A percentile compares a stretch with the other conserved stretches of the same genome.
phyloP scores from a whole-genome alignment of 208 protist species.

The Leishmania major region DNA sequence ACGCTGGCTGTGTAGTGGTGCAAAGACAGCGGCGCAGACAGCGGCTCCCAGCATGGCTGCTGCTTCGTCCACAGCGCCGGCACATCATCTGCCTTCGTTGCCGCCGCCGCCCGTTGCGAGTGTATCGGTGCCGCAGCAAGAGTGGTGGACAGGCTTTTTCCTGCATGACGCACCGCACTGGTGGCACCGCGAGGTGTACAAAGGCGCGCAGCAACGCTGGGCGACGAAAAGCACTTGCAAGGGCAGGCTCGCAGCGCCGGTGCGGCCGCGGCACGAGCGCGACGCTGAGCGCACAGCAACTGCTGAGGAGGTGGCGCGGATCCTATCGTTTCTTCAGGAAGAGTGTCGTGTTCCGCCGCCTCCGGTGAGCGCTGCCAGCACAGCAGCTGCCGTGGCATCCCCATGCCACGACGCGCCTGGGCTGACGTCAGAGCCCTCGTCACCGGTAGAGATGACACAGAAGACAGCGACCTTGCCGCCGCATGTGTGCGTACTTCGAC shows the following conservation, averaged over 20 bases:
- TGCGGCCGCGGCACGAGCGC: neutral
- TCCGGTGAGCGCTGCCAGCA: neutral
- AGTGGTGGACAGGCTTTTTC: conserved; percentile 25
- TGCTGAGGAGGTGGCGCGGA: neutral
- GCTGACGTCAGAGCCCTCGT: neutral
- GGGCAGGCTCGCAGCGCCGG: neutral
- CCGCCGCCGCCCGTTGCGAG: neutral
- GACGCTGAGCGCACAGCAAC: neutral
- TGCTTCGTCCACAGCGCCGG: neutral
- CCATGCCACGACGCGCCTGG: neutral
- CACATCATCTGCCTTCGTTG: neutral
- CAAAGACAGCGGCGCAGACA: neutral
- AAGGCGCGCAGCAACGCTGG: neutral
- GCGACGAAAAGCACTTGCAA: neutral
- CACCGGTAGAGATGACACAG: neutral
- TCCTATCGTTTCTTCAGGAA: conserved; percentile 9
- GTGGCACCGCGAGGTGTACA: conserved; percentile 2
- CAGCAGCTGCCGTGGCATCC: neutral
- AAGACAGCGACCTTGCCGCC: neutral
- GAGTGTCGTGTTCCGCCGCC: neutral
- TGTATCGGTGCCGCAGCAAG: conserved; percentile 15
- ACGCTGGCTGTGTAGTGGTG: neutral
- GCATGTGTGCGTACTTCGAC: conserved; percentile 1
- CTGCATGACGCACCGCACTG: conserved; percentile 13
- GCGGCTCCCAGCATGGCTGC: neutral